These are phyloP conservation scores for Lipomyces sp. DNA, from an alignment of 805 yeast species.

Conservation along the genomic window DNA sequence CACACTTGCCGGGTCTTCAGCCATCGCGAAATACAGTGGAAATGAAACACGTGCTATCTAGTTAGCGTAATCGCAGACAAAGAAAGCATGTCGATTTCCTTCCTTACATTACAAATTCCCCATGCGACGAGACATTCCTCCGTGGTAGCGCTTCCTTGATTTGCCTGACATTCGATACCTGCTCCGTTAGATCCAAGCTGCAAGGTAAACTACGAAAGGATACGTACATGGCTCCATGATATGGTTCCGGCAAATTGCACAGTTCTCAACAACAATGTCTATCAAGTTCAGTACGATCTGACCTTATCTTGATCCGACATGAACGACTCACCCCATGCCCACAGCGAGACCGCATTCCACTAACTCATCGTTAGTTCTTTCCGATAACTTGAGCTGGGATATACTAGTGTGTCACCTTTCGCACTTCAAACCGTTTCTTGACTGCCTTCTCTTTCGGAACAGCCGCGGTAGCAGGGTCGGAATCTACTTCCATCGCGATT, in stretches of 20 bases:
- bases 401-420: slow-evolving; percentile 53
- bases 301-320: neutral
- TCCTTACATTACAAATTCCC: slow-evolving; percentile 78
- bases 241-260: slow-evolving; percentile 98
- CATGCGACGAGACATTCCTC: slow-evolving; percentile 93
- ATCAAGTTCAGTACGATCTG: slow-evolving; percentile 19
- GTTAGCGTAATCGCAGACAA: neutral
- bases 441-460: slow-evolving; percentile 22
- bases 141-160: slow-evolving; percentile 62
- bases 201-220: neutral
- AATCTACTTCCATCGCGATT: slow-evolving; percentile 33
- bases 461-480: slow-evolving; percentile 2
- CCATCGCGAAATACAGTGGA: slow-evolving; percentile 97
- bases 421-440: slow-evolving; percentile 84
- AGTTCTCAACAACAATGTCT: slow-evolving; percentile 87
- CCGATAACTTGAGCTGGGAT: neutral
- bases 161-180: slow-evolving; percentile 85
- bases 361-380: slow-evolving; percentile 18
- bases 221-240: slow-evolving; percentile 90
- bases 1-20: slow-evolving; percentile 92
- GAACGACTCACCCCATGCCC: slow-evolving; percentile 76
- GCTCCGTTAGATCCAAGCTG: neutral
- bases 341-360: slow-evolving; percentile 99
- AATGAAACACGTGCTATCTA: slow-evolving; percentile 83
- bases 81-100: neutral